These are phyloP conservation scores for Plasmopara halstedii DNA, from an alignment of 352 stramenopile genomes.

Conservation along the genomic window DNA sequence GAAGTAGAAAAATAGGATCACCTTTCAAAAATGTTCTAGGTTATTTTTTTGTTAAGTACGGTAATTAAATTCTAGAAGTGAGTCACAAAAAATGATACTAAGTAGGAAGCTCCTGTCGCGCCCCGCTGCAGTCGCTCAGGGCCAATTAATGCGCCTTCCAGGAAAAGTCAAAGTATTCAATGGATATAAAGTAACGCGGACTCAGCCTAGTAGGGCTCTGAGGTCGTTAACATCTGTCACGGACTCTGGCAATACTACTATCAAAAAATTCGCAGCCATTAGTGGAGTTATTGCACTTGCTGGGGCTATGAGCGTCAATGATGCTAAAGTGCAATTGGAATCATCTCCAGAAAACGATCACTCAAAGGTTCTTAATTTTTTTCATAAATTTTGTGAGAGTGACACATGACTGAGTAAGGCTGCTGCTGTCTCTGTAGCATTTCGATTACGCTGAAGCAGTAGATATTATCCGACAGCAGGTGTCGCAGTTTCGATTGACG, in stretches of 20 bases:
- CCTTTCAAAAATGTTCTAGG: too few relatives aligned
- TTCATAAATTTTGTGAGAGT: not conserved
- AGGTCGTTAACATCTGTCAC: slow-evolving; percentile 3
- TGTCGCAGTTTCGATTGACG: slow-evolving; percentile 68
- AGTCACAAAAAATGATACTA: not conserved
- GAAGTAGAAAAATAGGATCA: too few relatives aligned
- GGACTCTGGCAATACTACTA: slow-evolving; percentile 1
- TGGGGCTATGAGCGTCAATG: slow-evolving; percentile 3
- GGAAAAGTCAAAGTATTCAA: not conserved
- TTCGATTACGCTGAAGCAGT: slow-evolving; percentile 60
- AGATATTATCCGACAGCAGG: slow-evolving; percentile 57
- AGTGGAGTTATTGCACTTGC: slow-evolving; percentile 13
- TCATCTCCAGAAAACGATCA: slow-evolving; percentile 13
- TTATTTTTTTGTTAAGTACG: too few relatives aligned
- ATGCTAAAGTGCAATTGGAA: slow-evolving; percentile 13
- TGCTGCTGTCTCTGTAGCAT: slow-evolving; percentile 24
- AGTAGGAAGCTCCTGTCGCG: slow-evolving; percentile 10
- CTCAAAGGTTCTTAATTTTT: slow-evolving; percentile 20
- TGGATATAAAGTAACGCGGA: not conserved
- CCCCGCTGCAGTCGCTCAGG: slow-evolving; percentile 2
- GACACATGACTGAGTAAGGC: not conserved
- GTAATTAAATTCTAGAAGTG: not conserved
- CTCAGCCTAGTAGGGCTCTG: slow-evolving; percentile 1
- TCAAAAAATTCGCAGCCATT: slow-evolving; percentile 9
- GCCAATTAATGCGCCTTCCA: not conserved